These are phyloP conservation scores for Neovahlkampfia damariscottae DNA, from an alignment of 78 protist species.

Conservation along the genomic window DNA sequence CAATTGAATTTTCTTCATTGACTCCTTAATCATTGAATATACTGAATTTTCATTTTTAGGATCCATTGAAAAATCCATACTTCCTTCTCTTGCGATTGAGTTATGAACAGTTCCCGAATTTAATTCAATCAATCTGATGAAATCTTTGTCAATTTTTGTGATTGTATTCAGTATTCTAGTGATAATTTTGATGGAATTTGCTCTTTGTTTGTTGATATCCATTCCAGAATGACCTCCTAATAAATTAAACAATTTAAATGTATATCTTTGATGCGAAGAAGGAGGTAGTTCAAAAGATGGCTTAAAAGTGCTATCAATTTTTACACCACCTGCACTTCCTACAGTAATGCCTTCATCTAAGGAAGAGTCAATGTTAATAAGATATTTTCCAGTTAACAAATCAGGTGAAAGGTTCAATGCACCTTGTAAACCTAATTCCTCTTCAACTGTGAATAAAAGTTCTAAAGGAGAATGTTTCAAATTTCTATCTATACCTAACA, in stretches of 20 bases:
- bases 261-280: slow-evolving; percentile 1
- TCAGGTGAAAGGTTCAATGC: not conserved
- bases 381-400: not conserved
- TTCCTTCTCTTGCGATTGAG: slow-evolving; percentile 6
- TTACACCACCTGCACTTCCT: slow-evolving; percentile 33
- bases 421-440: slow-evolving; percentile 23
- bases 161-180: slow-evolving; percentile 2
- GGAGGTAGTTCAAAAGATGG: not conserved
- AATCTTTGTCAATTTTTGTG: not conserved
- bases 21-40: not conserved
- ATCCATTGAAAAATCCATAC: not conserved
- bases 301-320: not conserved
- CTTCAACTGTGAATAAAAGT: slow-evolving; percentile 36
- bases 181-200: slow-evolving; percentile 16
- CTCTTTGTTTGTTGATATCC: slow-evolving; percentile 15
- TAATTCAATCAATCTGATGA: not conserved
- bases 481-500: not conserved
- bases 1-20: not conserved
- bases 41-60: not conserved
- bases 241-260: not conserved
- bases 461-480: slow-evolving; percentile 33
- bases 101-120: slow-evolving; percentile 14
- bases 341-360: slow-evolving; percentile 1
- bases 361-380: slow-evolving; percentile 27
- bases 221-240: slow-evolving; percentile 9